phyloP scores from a whole-genome alignment of 345 rosid species.

The Alliaria petiolata region DNA sequence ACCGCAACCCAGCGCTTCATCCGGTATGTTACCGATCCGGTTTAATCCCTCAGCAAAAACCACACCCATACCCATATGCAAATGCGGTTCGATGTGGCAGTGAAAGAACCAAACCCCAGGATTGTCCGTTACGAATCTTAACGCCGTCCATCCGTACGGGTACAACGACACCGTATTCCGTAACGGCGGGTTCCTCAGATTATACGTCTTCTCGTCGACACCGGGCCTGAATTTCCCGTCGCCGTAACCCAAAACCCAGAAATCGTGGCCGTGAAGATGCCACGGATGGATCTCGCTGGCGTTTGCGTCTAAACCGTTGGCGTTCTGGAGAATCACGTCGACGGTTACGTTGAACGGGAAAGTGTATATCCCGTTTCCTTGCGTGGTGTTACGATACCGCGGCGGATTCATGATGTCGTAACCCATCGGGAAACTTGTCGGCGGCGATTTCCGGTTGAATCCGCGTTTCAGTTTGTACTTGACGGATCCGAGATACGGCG shows the following conservation, averaged over 20 bases:
- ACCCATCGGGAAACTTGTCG: constrained; percentile 31
- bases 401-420: constrained; percentile 58
- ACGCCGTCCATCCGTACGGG: constrained; percentile 92
- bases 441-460: constrained; percentile 44
- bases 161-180: constrained; percentile 61
- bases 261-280: constrained; percentile 90
- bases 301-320: constrained; percentile 38
- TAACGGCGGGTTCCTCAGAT: constrained; percentile 64
- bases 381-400: constrained; percentile 40
- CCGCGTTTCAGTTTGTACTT: constrained; percentile 40
- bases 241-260: constrained; percentile 83
- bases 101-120: constrained; percentile 95
- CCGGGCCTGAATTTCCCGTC: constrained; percentile 46
- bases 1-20: constrained; percentile 51
- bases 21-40: constrained; percentile 44
- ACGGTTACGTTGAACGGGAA: constrained; percentile 43
- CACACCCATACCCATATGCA: constrained; percentile 96
- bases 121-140: constrained; percentile 70
- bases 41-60: constrained; percentile 61
- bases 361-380: constrained; percentile 52
- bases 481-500: constrained; percentile 79
- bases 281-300: constrained; percentile 78
- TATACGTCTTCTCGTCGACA: constrained; percentile 37
- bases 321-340: constrained; percentile 79
- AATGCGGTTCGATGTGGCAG: constrained; percentile 89